Evolutionary conservation across 305 asterid genomes (phyloP), one percentile per base, ranked within the genome.

Genomic region (Galium porrigens): DNA sequence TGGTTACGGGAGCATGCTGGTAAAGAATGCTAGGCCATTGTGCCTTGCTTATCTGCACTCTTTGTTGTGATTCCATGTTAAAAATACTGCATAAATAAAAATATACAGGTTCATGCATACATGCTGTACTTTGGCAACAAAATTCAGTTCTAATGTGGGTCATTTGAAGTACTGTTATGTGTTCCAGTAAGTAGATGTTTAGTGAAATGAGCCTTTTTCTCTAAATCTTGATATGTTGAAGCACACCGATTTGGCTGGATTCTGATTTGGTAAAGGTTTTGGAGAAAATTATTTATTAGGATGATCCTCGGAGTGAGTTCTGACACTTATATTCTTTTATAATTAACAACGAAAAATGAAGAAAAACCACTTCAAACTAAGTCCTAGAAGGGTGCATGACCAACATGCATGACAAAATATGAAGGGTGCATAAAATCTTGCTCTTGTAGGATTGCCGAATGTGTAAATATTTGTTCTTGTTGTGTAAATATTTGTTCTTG

Each of bases 1-100:
- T 78, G 97, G 99, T 33, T 92, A 89, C 73, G 99, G 97, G 60
- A 81, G 77, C 74, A 92, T 92, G 95, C 83, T 92, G 95, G 99
- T 92, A 85, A 49, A 25, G 17, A 34, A 72, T 61, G 10, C 25
- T 66, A n/a, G 30, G 37, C 63, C 46, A 0, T 66, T 17, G 5
- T 64, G 59, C 53, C 27, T 64, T 44, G 55, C 22, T 44, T 63
- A 29, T 29, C 12, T 18, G 32, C 32, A 7, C 17, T 14, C 17
- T 64, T 42, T 25, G 57, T 10, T 29, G 10, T 30, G 12, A 29
- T 63, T 30, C 42, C 44, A 10, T 3, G 27, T 30, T 29, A 29
- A 64, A 30, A 30, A 3, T 63, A 41, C 27, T 14, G 17, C n/a
- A 8, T 30, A 2, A 18, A 14, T 63, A 17, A 44, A 18, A 17